These are phyloP conservation scores for Wilhelminamyces savonicus DNA, from an alignment of 805 yeast species.

Conservation along the genomic window DNA sequence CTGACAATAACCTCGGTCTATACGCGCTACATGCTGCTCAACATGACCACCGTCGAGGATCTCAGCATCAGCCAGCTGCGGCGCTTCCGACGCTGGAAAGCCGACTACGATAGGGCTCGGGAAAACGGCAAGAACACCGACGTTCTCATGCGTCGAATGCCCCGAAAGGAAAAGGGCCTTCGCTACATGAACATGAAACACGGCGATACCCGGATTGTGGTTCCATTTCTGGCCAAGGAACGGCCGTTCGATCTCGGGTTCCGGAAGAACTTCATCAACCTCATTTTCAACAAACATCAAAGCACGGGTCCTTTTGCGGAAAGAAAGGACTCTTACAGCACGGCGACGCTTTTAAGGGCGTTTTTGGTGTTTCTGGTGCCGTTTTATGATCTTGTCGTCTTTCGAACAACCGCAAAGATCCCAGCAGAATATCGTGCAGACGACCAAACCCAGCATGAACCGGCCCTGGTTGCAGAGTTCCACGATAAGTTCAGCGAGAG, in stretches of 20 bases:
- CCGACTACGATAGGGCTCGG: conserved; percentile 3
- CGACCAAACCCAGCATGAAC: no score
- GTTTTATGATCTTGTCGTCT: no score
- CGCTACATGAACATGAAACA: conserved; percentile 40
- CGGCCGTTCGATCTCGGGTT: conserved; percentile 34
- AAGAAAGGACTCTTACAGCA: no score
- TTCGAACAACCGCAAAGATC: no score
- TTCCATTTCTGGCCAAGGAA: conserved; percentile 23
- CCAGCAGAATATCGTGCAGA: no score
- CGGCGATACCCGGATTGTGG: conserved; percentile 28
- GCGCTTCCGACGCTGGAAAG: conserved; percentile 20
- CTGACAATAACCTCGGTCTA: conserved; percentile 38
- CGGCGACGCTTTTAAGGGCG: no score
- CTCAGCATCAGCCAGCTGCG: conserved; percentile 28
- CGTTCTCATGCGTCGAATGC: conserved; percentile 3
- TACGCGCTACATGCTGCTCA: conserved; percentile 36
- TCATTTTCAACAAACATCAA: no score
- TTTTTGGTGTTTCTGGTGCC: no score
- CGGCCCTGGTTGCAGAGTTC: no score
- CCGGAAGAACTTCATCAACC: conserved; percentile 28
- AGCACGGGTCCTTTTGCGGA: no score
- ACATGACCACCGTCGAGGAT: conserved; percentile 58
- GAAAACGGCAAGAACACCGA: conserved; percentile 10
- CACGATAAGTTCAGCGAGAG: no score
- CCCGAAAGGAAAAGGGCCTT: conserved; percentile 10